Evolutionary conservation across 805 yeast species (phyloP).

Genomic region (Myxozyma sirexii): DNA sequence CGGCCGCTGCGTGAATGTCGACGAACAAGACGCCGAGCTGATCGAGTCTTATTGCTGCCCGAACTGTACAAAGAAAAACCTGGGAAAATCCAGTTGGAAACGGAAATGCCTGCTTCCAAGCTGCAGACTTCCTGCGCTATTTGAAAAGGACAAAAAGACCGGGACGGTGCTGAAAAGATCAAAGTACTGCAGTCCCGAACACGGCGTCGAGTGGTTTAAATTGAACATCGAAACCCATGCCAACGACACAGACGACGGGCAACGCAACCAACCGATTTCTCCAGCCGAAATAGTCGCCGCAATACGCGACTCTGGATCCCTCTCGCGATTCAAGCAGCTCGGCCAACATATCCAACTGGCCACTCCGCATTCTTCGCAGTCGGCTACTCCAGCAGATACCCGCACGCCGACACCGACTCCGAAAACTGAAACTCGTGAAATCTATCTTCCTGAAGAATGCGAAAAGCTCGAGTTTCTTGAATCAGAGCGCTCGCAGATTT

Average conservation of each 20-base stretch:
- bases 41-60: constrained; percentile 72
- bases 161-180: constrained; percentile 44
- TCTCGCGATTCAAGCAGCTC: constrained; percentile 13
- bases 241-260: constrained; percentile 6
- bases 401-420: constrained; percentile 35
- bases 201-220: constrained; percentile 55
- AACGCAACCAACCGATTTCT: constrained; percentile 6
- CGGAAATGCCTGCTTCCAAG: constrained; percentile 65
- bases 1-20: constrained; percentile 70
- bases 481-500: not conserved
- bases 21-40: constrained; percentile 53
- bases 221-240: constrained; percentile 1
- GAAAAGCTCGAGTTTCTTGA: not conserved
- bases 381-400: not conserved
- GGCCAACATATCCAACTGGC: constrained; percentile 15
- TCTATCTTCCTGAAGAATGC: constrained; percentile 4
- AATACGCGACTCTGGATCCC: not conserved
- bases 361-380: not conserved
- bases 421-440: constrained; percentile 37
- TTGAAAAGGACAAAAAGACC: constrained; percentile 2
- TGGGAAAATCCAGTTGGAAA: constrained; percentile 65
- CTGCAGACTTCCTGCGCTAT: constrained; percentile 57
- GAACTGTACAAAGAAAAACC: constrained; percentile 57
- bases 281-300: constrained; percentile 12
- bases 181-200: constrained; percentile 75